phyloP scores from a whole-genome alignment of 2,329 filamentous ascomycete species.

The Arachnopeziza araneosa region DNA sequence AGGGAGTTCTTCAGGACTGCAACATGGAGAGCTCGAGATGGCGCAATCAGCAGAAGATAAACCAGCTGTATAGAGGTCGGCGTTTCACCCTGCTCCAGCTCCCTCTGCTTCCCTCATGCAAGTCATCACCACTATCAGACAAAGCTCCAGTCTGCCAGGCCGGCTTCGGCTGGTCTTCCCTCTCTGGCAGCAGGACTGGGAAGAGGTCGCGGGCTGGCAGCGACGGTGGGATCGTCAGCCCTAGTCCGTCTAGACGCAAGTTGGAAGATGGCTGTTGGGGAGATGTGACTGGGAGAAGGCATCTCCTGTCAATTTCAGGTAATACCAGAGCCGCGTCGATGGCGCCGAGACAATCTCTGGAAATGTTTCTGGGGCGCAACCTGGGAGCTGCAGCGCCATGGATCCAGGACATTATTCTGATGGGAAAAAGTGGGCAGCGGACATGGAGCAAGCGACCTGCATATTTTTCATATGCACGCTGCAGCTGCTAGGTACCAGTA shows the following conservation, averaged over 20 bases:
- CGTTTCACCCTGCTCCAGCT: conserved; percentile 18
- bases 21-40: conserved; percentile 9
- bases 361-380: not conserved
- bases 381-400: not conserved
- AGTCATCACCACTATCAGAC: conserved; percentile 19
- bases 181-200: not conserved
- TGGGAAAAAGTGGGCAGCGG: not conserved
- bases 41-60: conserved; percentile 1
- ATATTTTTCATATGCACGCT: not conserved
- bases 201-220: not conserved
- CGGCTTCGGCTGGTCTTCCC: conserved; percentile 2
- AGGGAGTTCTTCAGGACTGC: conserved; percentile 14
- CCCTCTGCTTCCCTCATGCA: conserved; percentile 17
- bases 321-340: conserved; percentile 17
- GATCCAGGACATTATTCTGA: not conserved
- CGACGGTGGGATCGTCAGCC: conserved; percentile 16
- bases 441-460: not conserved
- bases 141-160: not conserved
- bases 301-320: conserved; percentile 19
- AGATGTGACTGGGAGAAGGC: conserved; percentile 17
- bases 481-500: not conserved
- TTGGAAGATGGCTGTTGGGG: conserved; percentile 13
- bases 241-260: conserved; percentile 12
- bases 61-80: conserved; percentile 11
- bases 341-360: conserved; percentile 22